Conservation (phyloP, 306 rosid species). For the Cicer bijugum region DNA sequence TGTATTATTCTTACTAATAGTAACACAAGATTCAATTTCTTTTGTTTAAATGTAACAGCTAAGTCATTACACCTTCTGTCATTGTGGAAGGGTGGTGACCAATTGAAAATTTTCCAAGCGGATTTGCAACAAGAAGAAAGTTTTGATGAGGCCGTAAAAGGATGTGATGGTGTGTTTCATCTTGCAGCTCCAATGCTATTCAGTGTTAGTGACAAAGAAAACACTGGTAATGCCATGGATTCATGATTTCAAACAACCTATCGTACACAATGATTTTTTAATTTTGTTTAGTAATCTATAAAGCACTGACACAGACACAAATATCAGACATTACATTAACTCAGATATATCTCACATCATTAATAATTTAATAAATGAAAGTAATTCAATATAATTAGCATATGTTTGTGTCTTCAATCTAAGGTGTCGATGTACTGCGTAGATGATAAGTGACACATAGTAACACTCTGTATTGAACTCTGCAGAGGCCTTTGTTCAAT, state of each 20-base stretch:
- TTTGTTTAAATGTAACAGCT: slow-evolving; percentile 50
- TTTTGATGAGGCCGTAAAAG: slow-evolving; percentile 74
- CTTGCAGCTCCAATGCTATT: slow-evolving; percentile 82
- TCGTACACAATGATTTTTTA: not conserved
- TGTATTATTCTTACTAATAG: not conserved
- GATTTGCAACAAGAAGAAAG: slow-evolving; percentile 74
- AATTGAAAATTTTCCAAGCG: slow-evolving; percentile 66
- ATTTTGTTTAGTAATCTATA: no score
- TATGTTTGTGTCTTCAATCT: no score
- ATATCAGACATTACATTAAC: no score
- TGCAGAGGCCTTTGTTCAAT: slow-evolving; percentile 64
- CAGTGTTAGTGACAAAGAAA: slow-evolving; percentile 49
- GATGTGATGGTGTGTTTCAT: slow-evolving; percentile 74
- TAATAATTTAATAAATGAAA: no score
- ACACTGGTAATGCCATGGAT: slow-evolving; percentile 56
- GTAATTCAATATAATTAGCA: no score
- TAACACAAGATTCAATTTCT: not conserved
- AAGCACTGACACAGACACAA: no score
- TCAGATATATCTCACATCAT: no score
- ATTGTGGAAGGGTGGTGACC: slow-evolving; percentile 54
- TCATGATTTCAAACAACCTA: not conserved
- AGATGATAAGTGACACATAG: slow-evolving; percentile 29
- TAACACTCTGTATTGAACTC: slow-evolving; percentile 12
- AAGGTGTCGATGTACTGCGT: no score
- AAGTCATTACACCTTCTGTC: slow-evolving; percentile 65